These are phyloP conservation scores for Chlorencoelia australis DNA, from an alignment of 2,329 filamentous ascomycete species.

Conservation along the genomic window DNA sequence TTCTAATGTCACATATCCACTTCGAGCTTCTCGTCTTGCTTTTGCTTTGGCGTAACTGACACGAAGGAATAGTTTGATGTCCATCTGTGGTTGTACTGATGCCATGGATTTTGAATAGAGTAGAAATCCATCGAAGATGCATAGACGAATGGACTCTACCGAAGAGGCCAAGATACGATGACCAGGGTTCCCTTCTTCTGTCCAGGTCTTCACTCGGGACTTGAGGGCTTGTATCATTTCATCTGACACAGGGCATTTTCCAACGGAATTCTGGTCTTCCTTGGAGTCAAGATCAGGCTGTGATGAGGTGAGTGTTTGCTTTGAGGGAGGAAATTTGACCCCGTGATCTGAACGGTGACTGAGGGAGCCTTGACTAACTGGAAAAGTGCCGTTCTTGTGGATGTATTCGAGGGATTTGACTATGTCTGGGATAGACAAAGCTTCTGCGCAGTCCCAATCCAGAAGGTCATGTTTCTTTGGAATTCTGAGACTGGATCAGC, in stretches of 20 bases:
- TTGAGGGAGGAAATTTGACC: conserved; percentile 16
- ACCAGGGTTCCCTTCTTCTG: conserved; percentile 35
- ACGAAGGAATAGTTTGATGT: conserved; percentile 70
- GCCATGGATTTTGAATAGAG: conserved; percentile 55
- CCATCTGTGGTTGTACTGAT: conserved; percentile 47
- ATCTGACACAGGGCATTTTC: conserved; percentile 41
- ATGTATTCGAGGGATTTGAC: conserved; percentile 60
- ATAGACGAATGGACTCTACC: conserved; percentile 35
- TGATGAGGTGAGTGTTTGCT: conserved; percentile 10
- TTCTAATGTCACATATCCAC: conserved; percentile 71
- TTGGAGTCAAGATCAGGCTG: conserved; percentile 43
- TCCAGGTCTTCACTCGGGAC: conserved; percentile 38
- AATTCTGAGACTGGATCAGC: too few relatives aligned
- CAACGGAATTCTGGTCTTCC: conserved; percentile 54
- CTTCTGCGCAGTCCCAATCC: conserved; percentile 86
- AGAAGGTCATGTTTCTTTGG: conserved; percentile 51
- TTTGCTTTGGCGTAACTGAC: conserved; percentile 57
- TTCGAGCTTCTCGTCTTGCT: conserved; percentile 54
- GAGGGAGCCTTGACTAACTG: conserved; percentile 35
- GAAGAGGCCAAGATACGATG: conserved; percentile 27
- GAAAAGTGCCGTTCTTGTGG: conserved; percentile 53
- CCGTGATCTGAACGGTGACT: conserved; percentile 25
- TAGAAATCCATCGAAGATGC: conserved; percentile 81
- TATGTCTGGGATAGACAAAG: conserved; percentile 64
- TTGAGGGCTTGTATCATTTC: conserved; percentile 37